Conservation (phyloP, 106 monocot species). For the Posidonia australis region DNA sequence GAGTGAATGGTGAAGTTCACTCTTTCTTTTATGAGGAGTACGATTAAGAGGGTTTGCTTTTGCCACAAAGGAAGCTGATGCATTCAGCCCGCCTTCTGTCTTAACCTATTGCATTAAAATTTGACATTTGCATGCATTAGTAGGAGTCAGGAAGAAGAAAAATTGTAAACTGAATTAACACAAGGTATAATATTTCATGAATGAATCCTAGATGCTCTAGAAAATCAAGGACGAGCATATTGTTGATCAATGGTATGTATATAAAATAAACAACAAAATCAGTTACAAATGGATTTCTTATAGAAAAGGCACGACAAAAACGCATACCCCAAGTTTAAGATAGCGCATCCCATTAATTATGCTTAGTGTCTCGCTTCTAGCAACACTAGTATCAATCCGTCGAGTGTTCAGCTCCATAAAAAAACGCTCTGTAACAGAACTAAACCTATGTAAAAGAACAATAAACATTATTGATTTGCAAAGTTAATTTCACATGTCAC, state of each 20-base stretch:
- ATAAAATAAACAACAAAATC: neutral
- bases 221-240: neutral
- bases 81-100: slow-evolving; percentile 91
- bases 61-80: slow-evolving; percentile 91
- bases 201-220: neutral
- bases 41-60: slow-evolving; percentile 99
- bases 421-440: slow-evolving; percentile 94
- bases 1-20: slow-evolving; percentile 95
- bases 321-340: slow-evolving; percentile 91
- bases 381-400: slow-evolving; percentile 66
- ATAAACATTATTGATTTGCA: neutral
- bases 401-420: slow-evolving; percentile 96
- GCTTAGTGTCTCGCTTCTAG: slow-evolving; percentile 93
- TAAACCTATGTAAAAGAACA: slow-evolving; percentile 53
- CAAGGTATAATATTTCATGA: neutral
- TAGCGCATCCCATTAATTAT: slow-evolving; percentile 99
- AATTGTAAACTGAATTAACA: neutral
- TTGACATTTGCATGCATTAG: neutral
- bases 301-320: neutral
- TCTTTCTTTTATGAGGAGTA: slow-evolving; percentile 86
- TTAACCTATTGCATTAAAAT: slow-evolving; percentile 35
- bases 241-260: neutral
- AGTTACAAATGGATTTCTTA: slow-evolving; percentile 2
- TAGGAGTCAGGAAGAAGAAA: neutral
- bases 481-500: neutral